Conservation (phyloP, 768 basidiomycete genomes). For the Tricholoma hemisulphureum region DNA sequence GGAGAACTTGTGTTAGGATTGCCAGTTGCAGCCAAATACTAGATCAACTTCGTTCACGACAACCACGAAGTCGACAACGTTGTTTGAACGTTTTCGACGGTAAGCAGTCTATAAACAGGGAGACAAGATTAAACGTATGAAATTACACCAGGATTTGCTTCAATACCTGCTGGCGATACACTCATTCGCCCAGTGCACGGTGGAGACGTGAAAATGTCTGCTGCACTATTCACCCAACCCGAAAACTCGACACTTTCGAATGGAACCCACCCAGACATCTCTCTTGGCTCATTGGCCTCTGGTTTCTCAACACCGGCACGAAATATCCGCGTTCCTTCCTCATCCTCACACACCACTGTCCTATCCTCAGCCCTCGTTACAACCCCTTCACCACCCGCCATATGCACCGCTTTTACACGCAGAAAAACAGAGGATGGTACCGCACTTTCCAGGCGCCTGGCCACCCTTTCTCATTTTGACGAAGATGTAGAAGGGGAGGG, state of each 20-base stretch:
- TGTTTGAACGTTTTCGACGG: neutral
- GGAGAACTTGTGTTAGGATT: neutral
- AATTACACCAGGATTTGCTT: too few relatives aligned
- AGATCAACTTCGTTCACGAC: neutral
- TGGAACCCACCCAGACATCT: conserved; percentile 56
- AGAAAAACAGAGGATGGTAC: conserved; percentile 41
- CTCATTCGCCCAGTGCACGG: neutral
- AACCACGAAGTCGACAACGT: neutral
- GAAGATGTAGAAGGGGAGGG: conserved; percentile 27
- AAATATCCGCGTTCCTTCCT: conserved; percentile 44
- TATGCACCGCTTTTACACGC: conserved; percentile 27
- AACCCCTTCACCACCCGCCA: conserved; percentile 48
- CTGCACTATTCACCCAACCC: conserved; percentile 35
- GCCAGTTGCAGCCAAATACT: neutral
- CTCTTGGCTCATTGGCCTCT: conserved; percentile 54
- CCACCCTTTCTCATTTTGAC: conserved; percentile 30
- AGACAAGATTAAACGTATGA: too few relatives aligned
- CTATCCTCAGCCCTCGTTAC: conserved; percentile 49
- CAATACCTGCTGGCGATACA: neutral
- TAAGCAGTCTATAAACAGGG: neutral
- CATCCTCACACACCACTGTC: conserved; percentile 51
- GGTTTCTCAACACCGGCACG: conserved; percentile 53
- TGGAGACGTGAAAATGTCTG: conserved; percentile 35
- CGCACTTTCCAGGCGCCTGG: conserved; percentile 39
- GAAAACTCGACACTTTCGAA: conserved; percentile 42